These are phyloP conservation scores for Ramaria rubella DNA, from an alignment of 768 basidiomycete species.

Conservation along the genomic window DNA sequence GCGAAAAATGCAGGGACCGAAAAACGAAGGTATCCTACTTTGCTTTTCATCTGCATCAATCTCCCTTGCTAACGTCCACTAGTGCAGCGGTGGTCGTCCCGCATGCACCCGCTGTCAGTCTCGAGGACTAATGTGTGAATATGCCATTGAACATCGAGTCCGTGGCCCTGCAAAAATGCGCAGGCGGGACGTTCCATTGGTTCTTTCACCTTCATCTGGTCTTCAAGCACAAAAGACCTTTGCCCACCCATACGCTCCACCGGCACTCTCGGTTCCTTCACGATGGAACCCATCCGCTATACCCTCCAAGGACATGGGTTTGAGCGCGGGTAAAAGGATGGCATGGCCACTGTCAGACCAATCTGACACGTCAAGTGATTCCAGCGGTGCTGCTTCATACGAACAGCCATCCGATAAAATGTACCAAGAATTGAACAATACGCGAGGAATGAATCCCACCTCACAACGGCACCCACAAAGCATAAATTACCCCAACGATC, in stretches of 20 bases:
- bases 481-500: neutral
- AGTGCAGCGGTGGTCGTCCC: conserved; percentile 57
- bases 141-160: conserved; percentile 24
- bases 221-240: neutral
- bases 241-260: neutral
- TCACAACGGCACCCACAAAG: neutral
- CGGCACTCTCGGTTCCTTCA: neutral
- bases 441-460: neutral
- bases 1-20: conserved; percentile 49
- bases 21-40: conserved; percentile 45
- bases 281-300: neutral
- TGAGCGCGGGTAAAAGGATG: neutral
- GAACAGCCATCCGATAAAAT: neutral
- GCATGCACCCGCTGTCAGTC: conserved; percentile 44
- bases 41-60: neutral
- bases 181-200: neutral
- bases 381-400: neutral
- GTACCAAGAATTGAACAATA: neutral
- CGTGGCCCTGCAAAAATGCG: conserved; percentile 3
- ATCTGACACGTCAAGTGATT: neutral
- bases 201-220: neutral
- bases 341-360: neutral
- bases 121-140: conserved; percentile 46
- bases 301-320: neutral
- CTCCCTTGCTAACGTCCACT: neutral